A percentile compares a stretch with the other conserved stretches of the same genome.
These are phyloP conservation scores for Nepenthes alata DNA, from an alignment of 179 eudicot genomes.

Conservation along the genomic window DNA sequence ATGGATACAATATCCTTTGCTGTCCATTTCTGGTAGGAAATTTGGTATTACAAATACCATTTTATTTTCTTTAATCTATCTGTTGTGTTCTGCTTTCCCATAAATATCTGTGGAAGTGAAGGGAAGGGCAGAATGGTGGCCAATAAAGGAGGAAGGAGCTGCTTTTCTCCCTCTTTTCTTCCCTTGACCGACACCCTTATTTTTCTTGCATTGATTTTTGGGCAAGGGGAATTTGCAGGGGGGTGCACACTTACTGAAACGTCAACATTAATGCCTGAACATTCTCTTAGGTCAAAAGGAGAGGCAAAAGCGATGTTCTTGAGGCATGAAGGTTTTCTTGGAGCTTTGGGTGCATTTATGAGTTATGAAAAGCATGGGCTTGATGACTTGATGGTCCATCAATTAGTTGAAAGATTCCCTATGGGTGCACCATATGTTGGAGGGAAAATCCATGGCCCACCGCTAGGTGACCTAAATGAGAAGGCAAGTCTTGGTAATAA, in stretches of 20 bases:
- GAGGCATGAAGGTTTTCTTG: constrained; percentile 94
- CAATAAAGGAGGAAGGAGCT: too few relatives aligned
- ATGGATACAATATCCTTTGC: constrained; percentile 99
- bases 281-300: constrained; percentile 71
- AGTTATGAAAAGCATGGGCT: constrained; percentile 94
- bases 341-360: constrained; percentile 99
- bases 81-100: too few relatives aligned
- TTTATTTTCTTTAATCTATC: too few relatives aligned
- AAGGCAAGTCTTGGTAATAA: constrained; percentile 37
- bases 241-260: not conserved
- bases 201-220: not conserved
- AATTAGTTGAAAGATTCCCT: constrained; percentile 92
- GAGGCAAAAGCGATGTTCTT: constrained; percentile 91
- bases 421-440: constrained; percentile 98
- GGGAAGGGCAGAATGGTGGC: too few relatives aligned
- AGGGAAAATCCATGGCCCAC: constrained; percentile 92
- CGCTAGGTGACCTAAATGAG: constrained; percentile 83
- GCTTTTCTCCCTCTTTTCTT: too few relatives aligned
- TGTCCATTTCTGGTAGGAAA: constrained; percentile 76
- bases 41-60: not conserved
- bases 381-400: constrained; percentile 93
- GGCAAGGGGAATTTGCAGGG: not conserved
- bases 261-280: not conserved
- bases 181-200: not conserved
- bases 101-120: too few relatives aligned